Conservation (phyloP, 768 basidiomycete genomes). For the Amanita pallidorosea region DNA sequence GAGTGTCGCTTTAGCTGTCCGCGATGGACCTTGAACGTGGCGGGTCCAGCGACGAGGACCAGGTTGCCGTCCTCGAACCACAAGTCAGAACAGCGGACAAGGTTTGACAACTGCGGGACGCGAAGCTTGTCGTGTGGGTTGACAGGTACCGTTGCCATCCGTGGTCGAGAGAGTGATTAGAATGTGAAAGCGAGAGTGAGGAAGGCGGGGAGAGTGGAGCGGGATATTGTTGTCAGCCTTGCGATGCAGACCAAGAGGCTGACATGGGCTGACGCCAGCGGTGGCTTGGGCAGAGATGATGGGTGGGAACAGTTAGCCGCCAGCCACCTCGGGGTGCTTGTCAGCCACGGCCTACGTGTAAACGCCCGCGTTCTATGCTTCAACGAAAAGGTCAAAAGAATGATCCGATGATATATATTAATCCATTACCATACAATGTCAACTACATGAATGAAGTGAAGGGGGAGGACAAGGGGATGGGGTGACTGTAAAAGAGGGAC, state of each 20-base stretch:
- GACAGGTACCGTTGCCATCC: neutral
- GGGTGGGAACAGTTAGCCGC: neutral
- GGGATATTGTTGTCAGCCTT: neutral
- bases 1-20: constrained; percentile 69
- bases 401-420: neutral
- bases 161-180: neutral
- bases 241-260: neutral
- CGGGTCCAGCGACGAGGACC: constrained; percentile 43
- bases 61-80: constrained; percentile 72
- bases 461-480: neutral
- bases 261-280: neutral
- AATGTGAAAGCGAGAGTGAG: no score
- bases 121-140: neutral
- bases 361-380: neutral
- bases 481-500: neutral
- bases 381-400: neutral
- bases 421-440: neutral
- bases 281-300: no score
- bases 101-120: constrained; percentile 9
- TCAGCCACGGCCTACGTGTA: neutral
- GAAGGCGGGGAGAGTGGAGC: no score
- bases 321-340: neutral
- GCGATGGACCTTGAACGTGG: constrained; percentile 64
- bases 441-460: neutral
- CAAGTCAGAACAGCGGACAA: constrained; percentile 41